Evolutionary conservation across 192 early-diverging fungal genomes (phyloP).

Genomic region (Paraglomus brasilianum): DNA sequence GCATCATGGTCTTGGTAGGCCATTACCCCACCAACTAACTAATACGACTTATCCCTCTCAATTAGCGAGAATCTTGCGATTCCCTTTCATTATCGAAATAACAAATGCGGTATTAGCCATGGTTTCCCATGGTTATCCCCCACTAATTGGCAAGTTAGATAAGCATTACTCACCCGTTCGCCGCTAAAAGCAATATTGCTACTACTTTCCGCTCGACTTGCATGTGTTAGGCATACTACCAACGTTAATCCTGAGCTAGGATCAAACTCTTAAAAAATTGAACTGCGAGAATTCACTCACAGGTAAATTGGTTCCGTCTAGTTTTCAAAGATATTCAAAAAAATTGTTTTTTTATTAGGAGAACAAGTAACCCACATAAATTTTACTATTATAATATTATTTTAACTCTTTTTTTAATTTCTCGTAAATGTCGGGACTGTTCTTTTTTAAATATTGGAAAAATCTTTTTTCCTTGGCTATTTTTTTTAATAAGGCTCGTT

Average conservation of each 20-base stretch:
- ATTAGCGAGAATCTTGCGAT: conserved; percentile 45
- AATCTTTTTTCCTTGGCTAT: conserved; percentile 4
- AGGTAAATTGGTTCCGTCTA: conserved; percentile 15
- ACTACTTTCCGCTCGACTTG: conserved; percentile 47
- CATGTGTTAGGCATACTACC: conserved; percentile 50
- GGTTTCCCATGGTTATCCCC: conserved; percentile 23
- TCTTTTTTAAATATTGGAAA: not conserved
- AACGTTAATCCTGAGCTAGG: conserved; percentile 55
- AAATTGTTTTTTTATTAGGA: not conserved
- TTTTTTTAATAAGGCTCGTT: conserved; percentile 15
- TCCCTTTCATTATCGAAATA: conserved; percentile 1
- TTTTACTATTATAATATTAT: conserved; percentile 8
- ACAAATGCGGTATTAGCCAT: conserved; percentile 21
- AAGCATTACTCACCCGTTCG: conserved; percentile 54
- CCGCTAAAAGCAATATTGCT: conserved; percentile 35
- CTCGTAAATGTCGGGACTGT: not conserved
- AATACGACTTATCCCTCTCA: conserved; percentile 50
- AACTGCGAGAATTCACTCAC: not conserved
- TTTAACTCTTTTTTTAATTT: conserved; percentile 17
- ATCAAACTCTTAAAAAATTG: conserved; percentile 43
- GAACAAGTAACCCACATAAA: conserved; percentile 3
- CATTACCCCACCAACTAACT: conserved; percentile 50
- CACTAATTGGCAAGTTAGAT: conserved; percentile 22
- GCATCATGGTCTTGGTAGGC: conserved; percentile 49
- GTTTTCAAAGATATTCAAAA: conserved; percentile 22